Base-by-base conservation (phyloP, 1,139 yeast species). In the Yamadazyma sp. region DNA sequence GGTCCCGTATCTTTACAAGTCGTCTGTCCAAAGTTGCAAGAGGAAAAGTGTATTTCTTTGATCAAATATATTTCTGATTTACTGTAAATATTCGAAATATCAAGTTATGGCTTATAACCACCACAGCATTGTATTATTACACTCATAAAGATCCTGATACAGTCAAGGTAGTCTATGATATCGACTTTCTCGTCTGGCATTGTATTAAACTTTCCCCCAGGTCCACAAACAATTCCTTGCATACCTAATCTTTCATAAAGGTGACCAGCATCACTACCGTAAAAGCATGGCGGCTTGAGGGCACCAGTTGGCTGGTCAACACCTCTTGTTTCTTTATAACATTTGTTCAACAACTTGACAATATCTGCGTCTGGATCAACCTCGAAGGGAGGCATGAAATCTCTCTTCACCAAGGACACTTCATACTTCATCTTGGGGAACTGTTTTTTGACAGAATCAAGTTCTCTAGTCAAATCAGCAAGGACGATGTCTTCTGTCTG, bases 181-280 rank as follows among this genome's bases (percentile, higher is more conserved):
- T 45, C 49, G 5, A 46, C 50, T 33, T 46, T 39, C 32, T 46
- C 50, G 24, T 45, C 50, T 12, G 49, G 50, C 50, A 46, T 46
- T 20, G 50, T 46, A 20, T 46, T 46, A 33, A 31, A 46, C 24
- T 46, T 46, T 6, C 50, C 50, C 2, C 50, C 50, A 20, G 50
- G 50, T 1, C 50, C 50, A 40, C 50, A 46, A 4, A 45, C 50
- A 17, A 46, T 46, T 3, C 50, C 49, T 38, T 46, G 38, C 50
- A 55, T 49, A 6, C 51, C 54, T 18, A 56, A 42, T 36, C 54
- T 55, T 37, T 56, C 57, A 27, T 56, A 56, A 14, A 56, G 44
- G 36, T 55, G 59, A 12, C 60, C 60, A 12, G 60, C 60, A 41
- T 55, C 60, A 42, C 58, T 53, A 5, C 60, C 60, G 36, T 56